These are phyloP conservation scores for Populus simonii DNA, from an alignment of 345 rosid genomes.

Conservation along the genomic window DNA sequence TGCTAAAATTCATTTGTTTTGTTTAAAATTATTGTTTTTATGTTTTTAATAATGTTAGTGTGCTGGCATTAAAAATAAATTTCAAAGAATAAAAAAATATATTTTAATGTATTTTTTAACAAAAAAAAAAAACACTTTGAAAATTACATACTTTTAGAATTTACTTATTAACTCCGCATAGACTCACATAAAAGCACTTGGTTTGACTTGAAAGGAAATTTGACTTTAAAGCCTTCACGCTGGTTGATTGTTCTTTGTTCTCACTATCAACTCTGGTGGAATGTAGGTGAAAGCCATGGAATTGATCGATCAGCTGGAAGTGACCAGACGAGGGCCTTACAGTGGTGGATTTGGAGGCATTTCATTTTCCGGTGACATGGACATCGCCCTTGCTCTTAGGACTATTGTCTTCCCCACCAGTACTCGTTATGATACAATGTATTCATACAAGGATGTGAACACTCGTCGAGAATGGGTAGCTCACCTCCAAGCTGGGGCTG, in stretches of 20 bases:
- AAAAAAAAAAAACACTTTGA: too few relatives aligned
- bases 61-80: too few relatives aligned
- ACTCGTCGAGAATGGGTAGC: conserved; percentile 84
- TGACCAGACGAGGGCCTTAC: conserved; percentile 82
- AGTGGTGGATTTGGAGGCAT: conserved; percentile 96
- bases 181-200: not conserved
- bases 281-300: conserved; percentile 94
- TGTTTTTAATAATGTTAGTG: too few relatives aligned
- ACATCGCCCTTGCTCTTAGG: conserved; percentile 77
- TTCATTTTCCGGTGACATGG: conserved; percentile 90
- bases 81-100: too few relatives aligned
- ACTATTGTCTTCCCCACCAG: conserved; percentile 79
- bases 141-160: not conserved
- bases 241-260: not conserved
- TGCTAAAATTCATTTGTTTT: too few relatives aligned
- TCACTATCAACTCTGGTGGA: not conserved
- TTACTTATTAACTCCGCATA: not conserved
- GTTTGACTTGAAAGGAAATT: not conserved
- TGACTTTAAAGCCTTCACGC: not conserved
- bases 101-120: too few relatives aligned
- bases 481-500: conserved; percentile 91
- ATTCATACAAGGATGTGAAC: conserved; percentile 64
- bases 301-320: conserved; percentile 83
- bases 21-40: too few relatives aligned
- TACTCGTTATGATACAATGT: conserved; percentile 65